phyloP scores from a whole-genome alignment of 2,329 filamentous ascomycete species.

The Plenodomus biglobosus region DNA sequence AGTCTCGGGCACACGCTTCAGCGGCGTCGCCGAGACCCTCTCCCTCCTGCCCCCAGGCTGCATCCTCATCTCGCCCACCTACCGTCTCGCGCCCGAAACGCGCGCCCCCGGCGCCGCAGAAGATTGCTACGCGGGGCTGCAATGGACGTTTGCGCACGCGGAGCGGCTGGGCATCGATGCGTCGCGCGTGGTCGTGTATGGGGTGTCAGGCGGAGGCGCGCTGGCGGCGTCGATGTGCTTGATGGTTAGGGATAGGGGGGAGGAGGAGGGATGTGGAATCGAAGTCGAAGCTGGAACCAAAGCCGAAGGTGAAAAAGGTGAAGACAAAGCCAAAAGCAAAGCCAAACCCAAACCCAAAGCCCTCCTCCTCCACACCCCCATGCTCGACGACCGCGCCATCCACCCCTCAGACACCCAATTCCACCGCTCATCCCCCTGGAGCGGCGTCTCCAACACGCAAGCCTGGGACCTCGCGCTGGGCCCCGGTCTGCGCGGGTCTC shows the following conservation, averaged over 20 bases:
- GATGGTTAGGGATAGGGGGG: conserved; percentile 38
- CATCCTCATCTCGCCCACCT: conserved; percentile 30
- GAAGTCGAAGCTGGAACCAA: too few species aligned
- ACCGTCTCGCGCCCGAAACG: conserved; percentile 50
- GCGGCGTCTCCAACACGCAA: too few species aligned
- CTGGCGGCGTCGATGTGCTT: conserved; percentile 46
- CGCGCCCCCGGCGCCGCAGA: conserved; percentile 44
- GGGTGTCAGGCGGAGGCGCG: conserved; percentile 50
- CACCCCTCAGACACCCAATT: too few species aligned
- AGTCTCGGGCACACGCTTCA: conserved; percentile 31
- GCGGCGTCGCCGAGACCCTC: conserved; percentile 32
- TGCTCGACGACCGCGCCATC: too few species aligned
- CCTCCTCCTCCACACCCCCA: too few species aligned
- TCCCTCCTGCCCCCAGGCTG: conserved; percentile 20
- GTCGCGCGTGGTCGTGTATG: conserved; percentile 45
- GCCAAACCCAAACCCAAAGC: too few species aligned
- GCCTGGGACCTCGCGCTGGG: too few species aligned
- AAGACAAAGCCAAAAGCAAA: too few species aligned
- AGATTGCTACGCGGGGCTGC: conserved; percentile 20
- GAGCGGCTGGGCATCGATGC: conserved; percentile 47
- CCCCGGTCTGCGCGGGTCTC: too few species aligned
- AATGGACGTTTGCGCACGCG: conserved; percentile 41
- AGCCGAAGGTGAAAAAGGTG: too few species aligned
- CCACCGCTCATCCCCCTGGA: too few species aligned
- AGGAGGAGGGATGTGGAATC: too few species aligned